Conservation (phyloP, 352 stramenopile genomes). For the Plasmopara muralis region DNA sequence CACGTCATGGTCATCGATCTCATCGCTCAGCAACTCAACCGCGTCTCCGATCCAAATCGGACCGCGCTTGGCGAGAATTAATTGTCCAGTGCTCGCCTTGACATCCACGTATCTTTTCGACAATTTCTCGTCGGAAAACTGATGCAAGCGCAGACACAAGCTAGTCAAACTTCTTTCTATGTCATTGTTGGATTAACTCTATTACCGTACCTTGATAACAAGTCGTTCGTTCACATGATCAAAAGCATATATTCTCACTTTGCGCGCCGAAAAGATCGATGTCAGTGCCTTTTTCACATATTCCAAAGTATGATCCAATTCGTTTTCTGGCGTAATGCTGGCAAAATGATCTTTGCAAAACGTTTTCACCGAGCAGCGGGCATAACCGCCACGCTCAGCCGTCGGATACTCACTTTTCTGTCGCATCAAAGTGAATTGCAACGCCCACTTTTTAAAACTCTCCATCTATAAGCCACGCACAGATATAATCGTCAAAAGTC, state of each 20-base stretch:
- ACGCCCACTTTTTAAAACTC: constrained; percentile 69
- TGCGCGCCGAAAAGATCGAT: constrained; percentile 46
- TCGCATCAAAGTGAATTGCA: constrained; percentile 50
- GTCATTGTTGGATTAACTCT: background rate
- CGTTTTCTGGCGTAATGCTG: constrained; percentile 68
- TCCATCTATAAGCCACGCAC: constrained; percentile 30
- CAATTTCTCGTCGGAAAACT: constrained; percentile 60
- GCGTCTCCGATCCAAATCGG: constrained; percentile 25
- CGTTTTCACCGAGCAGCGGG: constrained; percentile 53
- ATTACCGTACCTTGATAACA: constrained; percentile 50
- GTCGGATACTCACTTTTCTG: constrained; percentile 35
- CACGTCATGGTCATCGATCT: constrained; percentile 20
- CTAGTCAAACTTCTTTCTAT: background rate
- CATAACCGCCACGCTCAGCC: constrained; percentile 32
- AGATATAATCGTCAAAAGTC: background rate
- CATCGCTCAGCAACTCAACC: constrained; percentile 8
- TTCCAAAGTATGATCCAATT: constrained; percentile 72
- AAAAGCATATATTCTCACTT: constrained; percentile 57
- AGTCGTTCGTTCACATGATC: constrained; percentile 34
- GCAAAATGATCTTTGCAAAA: constrained; percentile 76
- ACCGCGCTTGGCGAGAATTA: constrained; percentile 26
- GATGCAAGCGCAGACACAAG: constrained; percentile 3
- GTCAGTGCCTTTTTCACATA: constrained; percentile 53
- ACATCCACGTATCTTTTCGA: constrained; percentile 33
- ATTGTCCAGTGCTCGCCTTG: constrained; percentile 24